Percentiles rank a stretch among this genome's conserved stretches.
phyloP scores from a whole-genome alignment of 495 filamentous ascomycete genomes.

The Penicillium bialowiezense region DNA sequence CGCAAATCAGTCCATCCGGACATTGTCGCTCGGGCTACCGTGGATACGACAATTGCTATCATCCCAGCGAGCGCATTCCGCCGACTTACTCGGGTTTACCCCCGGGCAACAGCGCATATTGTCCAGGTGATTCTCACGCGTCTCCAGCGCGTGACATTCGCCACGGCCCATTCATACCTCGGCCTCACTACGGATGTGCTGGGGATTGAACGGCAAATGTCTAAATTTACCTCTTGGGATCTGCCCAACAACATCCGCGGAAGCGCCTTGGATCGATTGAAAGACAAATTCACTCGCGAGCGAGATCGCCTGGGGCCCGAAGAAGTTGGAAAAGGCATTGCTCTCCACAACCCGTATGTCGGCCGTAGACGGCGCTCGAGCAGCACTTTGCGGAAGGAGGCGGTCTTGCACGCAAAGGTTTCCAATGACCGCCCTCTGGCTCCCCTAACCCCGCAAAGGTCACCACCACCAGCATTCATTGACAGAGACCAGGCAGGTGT shows the following conservation, averaged over 20 bases:
- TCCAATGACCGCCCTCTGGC: constrained; percentile 22
- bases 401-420: constrained; percentile 64
- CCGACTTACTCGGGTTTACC: constrained; percentile 90
- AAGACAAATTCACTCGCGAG: constrained; percentile 89
- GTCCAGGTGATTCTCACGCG: constrained; percentile 95
- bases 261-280: constrained; percentile 76
- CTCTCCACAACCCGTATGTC: constrained; percentile 79
- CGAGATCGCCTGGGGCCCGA: constrained; percentile 79
- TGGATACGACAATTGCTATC: constrained; percentile 96
- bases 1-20: constrained; percentile 88
- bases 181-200: constrained; percentile 88
- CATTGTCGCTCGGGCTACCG: constrained; percentile 92
- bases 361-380: constrained; percentile 68
- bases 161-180: constrained; percentile 90
- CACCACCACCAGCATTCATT: constrained; percentile 4
- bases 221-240: constrained; percentile 86
- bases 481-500: constrained; percentile 38
- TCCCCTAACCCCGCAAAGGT: constrained; percentile 15
- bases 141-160: constrained; percentile 90
- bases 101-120: constrained; percentile 93
- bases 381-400: constrained; percentile 75
- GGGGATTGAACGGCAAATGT: constrained; percentile 86
- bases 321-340: constrained; percentile 90
- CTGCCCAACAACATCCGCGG: constrained; percentile 90
- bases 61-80: constrained; percentile 95